Percentiles rank a stretch among this genome's conserved stretches.
Evolutionary conservation across 805 yeast species (phyloP).

Genomic region (Komagataella kurtzmanii): DNA sequence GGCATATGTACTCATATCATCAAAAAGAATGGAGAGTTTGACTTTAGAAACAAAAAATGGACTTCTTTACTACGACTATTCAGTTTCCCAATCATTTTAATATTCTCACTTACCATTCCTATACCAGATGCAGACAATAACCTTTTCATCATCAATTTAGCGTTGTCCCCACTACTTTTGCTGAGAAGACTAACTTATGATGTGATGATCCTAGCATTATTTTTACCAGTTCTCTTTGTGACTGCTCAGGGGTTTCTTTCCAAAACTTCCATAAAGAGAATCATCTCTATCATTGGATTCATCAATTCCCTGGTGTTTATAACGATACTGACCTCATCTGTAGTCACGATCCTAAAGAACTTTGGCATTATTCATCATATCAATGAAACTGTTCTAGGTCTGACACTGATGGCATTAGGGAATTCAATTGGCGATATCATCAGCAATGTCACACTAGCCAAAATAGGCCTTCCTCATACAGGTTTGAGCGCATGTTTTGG

Average conservation of each 20-base stretch:
- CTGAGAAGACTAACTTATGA: neutral
- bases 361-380: constrained; percentile 28
- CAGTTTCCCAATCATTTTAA: constrained; percentile 12
- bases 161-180: neutral
- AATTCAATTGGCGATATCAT: constrained; percentile 39
- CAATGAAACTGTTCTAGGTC: constrained; percentile 33
- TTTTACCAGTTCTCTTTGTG: neutral
- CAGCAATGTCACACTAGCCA: constrained; percentile 30
- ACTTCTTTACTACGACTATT: constrained; percentile 12
- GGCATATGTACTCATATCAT: neutral
- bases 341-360: constrained; percentile 23
- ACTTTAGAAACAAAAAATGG: constrained; percentile 5
- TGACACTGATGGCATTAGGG: constrained; percentile 32
- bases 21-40: neutral
- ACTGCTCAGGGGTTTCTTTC: neutral
- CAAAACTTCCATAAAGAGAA: neutral
- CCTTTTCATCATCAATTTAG: neutral
- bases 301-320: constrained; percentile 14
- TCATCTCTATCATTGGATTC: constrained; percentile 14
- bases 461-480: constrained; percentile 22
- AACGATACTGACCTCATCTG: constrained; percentile 14
- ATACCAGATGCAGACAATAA: neutral
- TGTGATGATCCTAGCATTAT: neutral
- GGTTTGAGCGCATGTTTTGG: constrained; percentile 43
- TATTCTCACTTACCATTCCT: constrained; percentile 14